Evolutionary conservation across 1,284 basidiomycete genomes (phyloP).

Genomic region (Gymnopus androsaceus): DNA sequence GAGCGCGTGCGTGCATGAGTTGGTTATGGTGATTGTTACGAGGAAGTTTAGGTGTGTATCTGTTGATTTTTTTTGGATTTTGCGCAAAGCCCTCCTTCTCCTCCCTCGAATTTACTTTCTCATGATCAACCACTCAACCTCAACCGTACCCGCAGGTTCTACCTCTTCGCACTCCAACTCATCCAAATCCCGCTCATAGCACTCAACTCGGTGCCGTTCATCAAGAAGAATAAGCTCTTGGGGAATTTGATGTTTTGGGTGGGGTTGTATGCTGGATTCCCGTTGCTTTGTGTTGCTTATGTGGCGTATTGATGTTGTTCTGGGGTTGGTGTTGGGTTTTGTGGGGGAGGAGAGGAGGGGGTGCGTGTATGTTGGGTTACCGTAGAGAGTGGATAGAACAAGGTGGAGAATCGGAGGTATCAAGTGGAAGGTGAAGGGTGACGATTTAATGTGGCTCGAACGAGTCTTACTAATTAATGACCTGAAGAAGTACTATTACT

Average conservation of each 20-base stretch:
- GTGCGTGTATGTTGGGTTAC: too few species aligned
- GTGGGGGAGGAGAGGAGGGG: too few species aligned
- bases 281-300: slow-evolving; percentile 87
- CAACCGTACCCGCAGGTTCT: slow-evolving; percentile 46
- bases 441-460: too few species aligned
- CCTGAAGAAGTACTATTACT: too few species aligned
- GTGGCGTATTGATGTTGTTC: slow-evolving; percentile 78
- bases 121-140: neutral
- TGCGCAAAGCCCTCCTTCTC: too few species aligned
- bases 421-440: too few species aligned
- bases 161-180: slow-evolving; percentile 81
- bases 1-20: slow-evolving; percentile 87
- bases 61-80: neutral
- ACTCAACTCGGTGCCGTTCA: slow-evolving; percentile 71
- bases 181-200: slow-evolving; percentile 92
- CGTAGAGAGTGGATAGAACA: too few species aligned
- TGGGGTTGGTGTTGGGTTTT: too few species aligned
- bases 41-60: slow-evolving; percentile 64
- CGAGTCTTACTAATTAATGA: too few species aligned
- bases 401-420: too few species aligned
- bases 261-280: slow-evolving; percentile 89
- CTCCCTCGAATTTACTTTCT: neutral
- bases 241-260: slow-evolving; percentile 92
- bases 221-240: slow-evolving; percentile 79
- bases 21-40: slow-evolving; percentile 96